These are phyloP conservation scores for Barnettozyma sp. DNA, from an alignment of 805 yeast genomes.

Conservation along the genomic window DNA sequence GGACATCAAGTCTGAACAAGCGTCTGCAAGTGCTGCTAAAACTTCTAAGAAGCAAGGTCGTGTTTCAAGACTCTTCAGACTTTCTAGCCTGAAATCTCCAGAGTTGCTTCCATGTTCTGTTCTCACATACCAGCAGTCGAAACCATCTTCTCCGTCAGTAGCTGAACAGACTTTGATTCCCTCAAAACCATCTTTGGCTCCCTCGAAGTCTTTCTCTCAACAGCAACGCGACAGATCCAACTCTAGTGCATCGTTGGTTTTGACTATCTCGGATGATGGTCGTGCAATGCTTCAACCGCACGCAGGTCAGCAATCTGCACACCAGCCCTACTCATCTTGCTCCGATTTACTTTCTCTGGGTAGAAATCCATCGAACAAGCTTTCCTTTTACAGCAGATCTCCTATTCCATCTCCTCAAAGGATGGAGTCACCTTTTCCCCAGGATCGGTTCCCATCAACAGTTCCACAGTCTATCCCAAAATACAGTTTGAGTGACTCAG, in stretches of 20 bases:
- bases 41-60: conserved; percentile 9
- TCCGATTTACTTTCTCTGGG: conserved; percentile 18
- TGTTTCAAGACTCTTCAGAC: conserved; percentile 10
- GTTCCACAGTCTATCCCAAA: conserved; percentile 7
- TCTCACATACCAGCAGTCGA: conserved; percentile 2
- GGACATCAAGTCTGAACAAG: conserved; percentile 3
- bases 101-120: conserved; percentile 1
- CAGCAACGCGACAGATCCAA: conserved; percentile 12
- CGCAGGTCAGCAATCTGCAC: conserved; percentile 1
- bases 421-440: conserved; percentile 14
- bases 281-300: conserved; percentile 17
- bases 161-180: background rate
- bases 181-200: conserved; percentile 1
- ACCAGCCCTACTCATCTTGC: conserved; percentile 21
- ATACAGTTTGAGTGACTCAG: conserved; percentile 10
- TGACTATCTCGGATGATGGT: conserved; percentile 18
- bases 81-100: conserved; percentile 5
- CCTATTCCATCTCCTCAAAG: conserved; percentile 26
- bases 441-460: conserved; percentile 7
- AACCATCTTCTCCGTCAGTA: conserved; percentile 2
- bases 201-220: background rate
- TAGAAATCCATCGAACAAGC: conserved; percentile 11
- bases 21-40: background rate
- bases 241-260: conserved; percentile 14
- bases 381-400: conserved; percentile 12